Evolutionary conservation across 208 protist species (phyloP).

Genomic region (Acanthamoeba polyphaga): DNA sequence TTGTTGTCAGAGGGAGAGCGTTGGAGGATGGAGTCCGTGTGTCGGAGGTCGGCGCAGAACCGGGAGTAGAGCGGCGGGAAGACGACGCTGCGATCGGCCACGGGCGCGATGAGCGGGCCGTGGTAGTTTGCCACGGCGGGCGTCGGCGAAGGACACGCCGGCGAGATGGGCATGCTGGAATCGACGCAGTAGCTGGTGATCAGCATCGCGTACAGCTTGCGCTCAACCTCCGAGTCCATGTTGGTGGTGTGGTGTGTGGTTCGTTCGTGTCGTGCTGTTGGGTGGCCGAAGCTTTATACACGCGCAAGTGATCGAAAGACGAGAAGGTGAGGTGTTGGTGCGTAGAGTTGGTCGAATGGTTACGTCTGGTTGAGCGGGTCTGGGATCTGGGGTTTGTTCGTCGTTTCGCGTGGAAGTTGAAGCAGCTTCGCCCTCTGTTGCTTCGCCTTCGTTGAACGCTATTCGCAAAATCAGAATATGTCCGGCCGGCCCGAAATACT

Average conservation of each 20-base stretch:
- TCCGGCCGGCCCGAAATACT: not conserved
- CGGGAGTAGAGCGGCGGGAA: slow-evolving; percentile 45
- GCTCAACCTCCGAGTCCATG: not conserved
- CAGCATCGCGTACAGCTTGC: slow-evolving; percentile 61
- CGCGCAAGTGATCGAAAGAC: not conserved
- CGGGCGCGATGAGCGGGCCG: slow-evolving; percentile 24
- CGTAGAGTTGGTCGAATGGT: not conserved
- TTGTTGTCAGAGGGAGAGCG: not conserved
- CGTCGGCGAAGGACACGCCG: slow-evolving; percentile 10
- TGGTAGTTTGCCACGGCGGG: slow-evolving; percentile 43
- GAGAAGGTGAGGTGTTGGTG: no score
- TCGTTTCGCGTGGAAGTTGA: not conserved
- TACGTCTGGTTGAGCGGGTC: no score
- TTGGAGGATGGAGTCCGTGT: not conserved
- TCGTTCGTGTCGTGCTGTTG: not conserved
- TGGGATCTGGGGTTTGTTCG: not conserved
- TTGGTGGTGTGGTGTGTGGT: not conserved
- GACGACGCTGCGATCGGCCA: slow-evolving; percentile 43
- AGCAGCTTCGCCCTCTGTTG: not conserved
- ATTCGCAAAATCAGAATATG: not conserved
- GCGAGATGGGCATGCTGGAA: not conserved
- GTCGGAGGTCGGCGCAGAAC: slow-evolving; percentile 59
- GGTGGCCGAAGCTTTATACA: not conserved
- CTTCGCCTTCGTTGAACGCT: slow-evolving; percentile 13
- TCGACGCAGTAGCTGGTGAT: slow-evolving; percentile 52